These are phyloP conservation scores for Schwanniomyces vanrijiae DNA, from an alignment of 805 yeast species.

Conservation along the genomic window DNA sequence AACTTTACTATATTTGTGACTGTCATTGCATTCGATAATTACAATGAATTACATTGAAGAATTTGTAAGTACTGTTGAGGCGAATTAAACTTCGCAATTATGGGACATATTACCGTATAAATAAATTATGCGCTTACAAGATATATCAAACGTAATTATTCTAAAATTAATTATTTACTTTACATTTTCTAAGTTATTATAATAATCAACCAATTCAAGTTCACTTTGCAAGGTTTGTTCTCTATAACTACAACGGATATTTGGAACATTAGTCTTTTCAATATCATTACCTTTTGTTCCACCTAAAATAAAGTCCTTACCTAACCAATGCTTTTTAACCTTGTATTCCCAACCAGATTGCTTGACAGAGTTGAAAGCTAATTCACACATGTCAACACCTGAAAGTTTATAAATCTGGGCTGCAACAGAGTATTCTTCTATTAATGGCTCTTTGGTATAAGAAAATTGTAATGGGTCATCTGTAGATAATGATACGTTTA, in stretches of 20 bases:
- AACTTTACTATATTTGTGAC: neutral
- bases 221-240: constrained; percentile 75
- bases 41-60: neutral
- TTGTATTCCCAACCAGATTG: constrained; percentile 93
- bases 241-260: constrained; percentile 80
- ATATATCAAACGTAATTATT: neutral
- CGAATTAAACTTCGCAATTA: constrained; percentile 6
- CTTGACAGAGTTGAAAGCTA: constrained; percentile 87
- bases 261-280: constrained; percentile 94
- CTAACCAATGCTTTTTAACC: constrained; percentile 91
- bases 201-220: constrained; percentile 63
- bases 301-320: constrained; percentile 53
- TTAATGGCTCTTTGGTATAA: constrained; percentile 94
- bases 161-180: neutral
- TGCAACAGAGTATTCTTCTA: constrained; percentile 97
- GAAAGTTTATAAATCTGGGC: constrained; percentile 95
- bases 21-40: neutral
- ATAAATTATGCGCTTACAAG: constrained; percentile 8
- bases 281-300: constrained; percentile 86
- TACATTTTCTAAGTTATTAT: constrained; percentile 31
- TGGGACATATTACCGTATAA: constrained; percentile 10
- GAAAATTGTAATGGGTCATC: constrained; percentile 98
- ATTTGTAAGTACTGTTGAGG: neutral
- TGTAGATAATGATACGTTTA: constrained; percentile 91
- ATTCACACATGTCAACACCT: constrained; percentile 95